These are phyloP conservation scores for Chenopodium berlandieri DNA, from an alignment of 148 eudicot genomes.

Conservation along the genomic window DNA sequence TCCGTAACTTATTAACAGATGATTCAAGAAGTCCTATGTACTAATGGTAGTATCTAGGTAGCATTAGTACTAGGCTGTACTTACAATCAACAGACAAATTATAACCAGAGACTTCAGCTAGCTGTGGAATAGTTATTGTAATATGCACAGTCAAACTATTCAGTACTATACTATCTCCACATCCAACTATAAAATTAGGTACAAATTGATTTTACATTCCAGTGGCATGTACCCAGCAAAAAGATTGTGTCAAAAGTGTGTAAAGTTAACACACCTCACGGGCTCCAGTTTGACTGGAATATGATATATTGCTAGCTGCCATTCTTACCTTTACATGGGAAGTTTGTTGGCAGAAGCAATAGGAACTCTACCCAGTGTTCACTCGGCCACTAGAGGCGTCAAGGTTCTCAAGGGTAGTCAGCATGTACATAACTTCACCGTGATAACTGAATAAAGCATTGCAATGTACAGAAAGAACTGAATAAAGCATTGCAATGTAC, in stretches of 20 bases:
- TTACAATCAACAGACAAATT: conserved; percentile 1
- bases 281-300: background rate
- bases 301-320: background rate
- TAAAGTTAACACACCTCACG: background rate
- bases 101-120: background rate
- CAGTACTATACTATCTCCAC: background rate
- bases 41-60: background rate
- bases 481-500: background rate
- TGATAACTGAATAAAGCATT: background rate
- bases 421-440: background rate
- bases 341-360: conserved; percentile 12
- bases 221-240: background rate
- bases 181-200: background rate
- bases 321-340: background rate
- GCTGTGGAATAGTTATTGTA: background rate
- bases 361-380: background rate
- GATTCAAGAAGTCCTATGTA: background rate
- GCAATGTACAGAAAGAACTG: background rate
- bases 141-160: background rate
- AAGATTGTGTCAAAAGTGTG: background rate
- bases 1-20: conserved; percentile 13
- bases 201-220: background rate
- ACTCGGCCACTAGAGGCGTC: conserved; percentile 1
- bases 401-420: conserved; percentile 1
- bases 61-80: background rate